phyloP scores from a whole-genome alignment of 495 filamentous ascomycete species.

The Xylaria telfairii region DNA sequence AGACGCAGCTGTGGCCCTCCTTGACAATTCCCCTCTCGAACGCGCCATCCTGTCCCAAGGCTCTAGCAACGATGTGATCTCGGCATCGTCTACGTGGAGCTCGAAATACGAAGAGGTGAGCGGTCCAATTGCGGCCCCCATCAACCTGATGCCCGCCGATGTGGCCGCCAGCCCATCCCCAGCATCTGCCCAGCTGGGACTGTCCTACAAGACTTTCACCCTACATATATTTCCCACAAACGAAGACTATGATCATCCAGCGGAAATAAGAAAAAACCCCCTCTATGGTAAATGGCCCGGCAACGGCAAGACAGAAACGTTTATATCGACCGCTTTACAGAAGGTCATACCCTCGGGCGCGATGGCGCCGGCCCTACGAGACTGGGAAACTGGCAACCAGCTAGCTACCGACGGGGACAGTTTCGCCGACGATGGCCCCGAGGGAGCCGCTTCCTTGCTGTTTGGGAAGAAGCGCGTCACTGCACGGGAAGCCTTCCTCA shows the following conservation, averaged over 20 bases:
- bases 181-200: conserved; percentile 29
- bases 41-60: conserved; percentile 30
- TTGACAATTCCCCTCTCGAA: conserved; percentile 36
- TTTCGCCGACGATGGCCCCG: conserved; percentile 28
- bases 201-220: conserved; percentile 43
- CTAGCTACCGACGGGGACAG: conserved; percentile 29
- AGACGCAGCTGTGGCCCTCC: conserved; percentile 30
- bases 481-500: conserved; percentile 25
- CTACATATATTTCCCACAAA: conserved; percentile 45
- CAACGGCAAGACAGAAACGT: conserved; percentile 29
- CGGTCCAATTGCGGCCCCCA: conserved; percentile 31
- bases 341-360: conserved; percentile 43
- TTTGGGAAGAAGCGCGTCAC: conserved; percentile 33
- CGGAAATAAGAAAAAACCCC: conserved; percentile 42
- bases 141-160: conserved; percentile 26
- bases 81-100: conserved; percentile 22
- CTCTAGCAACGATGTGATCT: neutral
- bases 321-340: conserved; percentile 42
- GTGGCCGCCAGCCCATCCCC: conserved; percentile 23
- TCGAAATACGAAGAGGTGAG: conserved; percentile 24
- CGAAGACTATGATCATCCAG: conserved; percentile 42
- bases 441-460: conserved; percentile 32
- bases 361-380: conserved; percentile 46
- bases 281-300: conserved; percentile 52
- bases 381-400: conserved; percentile 56